These are phyloP conservation scores for Lactarius sanguifluus DNA, from an alignment of 768 basidiomycete species.

Conservation along the genomic window DNA sequence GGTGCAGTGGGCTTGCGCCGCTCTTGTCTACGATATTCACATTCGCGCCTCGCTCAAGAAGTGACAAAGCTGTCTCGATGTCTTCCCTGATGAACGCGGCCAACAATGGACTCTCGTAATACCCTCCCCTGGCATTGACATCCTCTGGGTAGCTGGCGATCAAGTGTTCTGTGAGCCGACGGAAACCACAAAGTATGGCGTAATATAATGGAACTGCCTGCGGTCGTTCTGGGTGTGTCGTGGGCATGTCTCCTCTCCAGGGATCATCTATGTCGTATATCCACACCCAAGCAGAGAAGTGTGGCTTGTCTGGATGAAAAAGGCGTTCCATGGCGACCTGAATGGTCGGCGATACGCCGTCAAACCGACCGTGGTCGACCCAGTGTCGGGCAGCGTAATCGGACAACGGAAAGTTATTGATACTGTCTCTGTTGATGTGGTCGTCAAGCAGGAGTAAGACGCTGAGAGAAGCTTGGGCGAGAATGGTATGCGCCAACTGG, in stretches of 20 bases:
- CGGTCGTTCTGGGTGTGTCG: background rate
- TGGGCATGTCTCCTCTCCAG: background rate
- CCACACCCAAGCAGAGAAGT: slow-evolving; percentile 8
- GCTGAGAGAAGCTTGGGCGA: background rate
- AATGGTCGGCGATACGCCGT: background rate
- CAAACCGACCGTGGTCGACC: background rate
- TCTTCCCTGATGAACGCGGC: background rate
- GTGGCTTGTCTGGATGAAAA: background rate
- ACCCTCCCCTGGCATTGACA: background rate
- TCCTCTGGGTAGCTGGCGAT: background rate
- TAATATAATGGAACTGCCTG: slow-evolving; percentile 5
- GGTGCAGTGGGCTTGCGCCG: background rate
- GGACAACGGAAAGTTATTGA: background rate
- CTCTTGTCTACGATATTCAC: background rate
- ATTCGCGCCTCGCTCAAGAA: slow-evolving; percentile 6
- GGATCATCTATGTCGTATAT: background rate
- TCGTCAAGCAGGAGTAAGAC: background rate
- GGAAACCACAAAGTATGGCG: background rate
- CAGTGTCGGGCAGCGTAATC: slow-evolving; percentile 8
- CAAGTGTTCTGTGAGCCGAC: background rate
- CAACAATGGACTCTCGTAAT: background rate
- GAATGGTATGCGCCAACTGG: background rate
- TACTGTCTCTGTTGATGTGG: background rate
- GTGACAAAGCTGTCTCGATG: background rate
- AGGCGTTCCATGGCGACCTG: slow-evolving; percentile 6